phyloP scores from a whole-genome alignment of 2,329 filamentous ascomycete species.

The Cadophora sp. region DNA sequence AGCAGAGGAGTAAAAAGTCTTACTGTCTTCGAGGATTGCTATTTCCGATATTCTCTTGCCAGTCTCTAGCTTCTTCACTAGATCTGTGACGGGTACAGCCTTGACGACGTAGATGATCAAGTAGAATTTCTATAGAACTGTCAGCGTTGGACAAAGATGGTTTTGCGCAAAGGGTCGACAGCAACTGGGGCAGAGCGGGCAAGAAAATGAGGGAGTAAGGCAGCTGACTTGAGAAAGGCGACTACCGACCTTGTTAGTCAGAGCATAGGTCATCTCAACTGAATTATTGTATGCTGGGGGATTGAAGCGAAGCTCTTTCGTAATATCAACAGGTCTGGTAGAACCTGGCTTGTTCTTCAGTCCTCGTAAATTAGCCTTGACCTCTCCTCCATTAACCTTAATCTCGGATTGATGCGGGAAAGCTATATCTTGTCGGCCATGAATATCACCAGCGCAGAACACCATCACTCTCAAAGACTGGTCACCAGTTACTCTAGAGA shows the following conservation, averaged over 20 bases:
- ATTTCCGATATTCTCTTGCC: conserved; percentile 79
- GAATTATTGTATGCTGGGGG: conserved; percentile 71
- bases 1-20: conserved; percentile 40
- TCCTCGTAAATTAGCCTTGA: conserved; percentile 92
- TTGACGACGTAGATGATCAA: conserved; percentile 79
- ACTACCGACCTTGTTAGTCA: conserved; percentile 80
- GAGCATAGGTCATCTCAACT: conserved; percentile 87
- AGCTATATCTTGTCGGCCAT: conserved; percentile 74
- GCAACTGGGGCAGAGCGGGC: conserved; percentile 26
- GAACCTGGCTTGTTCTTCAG: conserved; percentile 96
- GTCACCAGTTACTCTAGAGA: conserved; percentile 37
- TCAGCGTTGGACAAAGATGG: conserved; percentile 29
- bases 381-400: conserved; percentile 84
- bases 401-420: conserved; percentile 95
- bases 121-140: conserved; percentile 67
- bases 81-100: conserved; percentile 71
- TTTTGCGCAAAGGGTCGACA: conserved; percentile 29
- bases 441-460: conserved; percentile 75
- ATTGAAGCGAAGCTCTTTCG: conserved; percentile 73
- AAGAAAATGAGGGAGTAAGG: conserved; percentile 29
- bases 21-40: conserved; percentile 84
- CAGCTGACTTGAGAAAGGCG: conserved; percentile 34
- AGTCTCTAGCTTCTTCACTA: conserved; percentile 71
- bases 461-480: conserved; percentile 71
- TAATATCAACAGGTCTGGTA: conserved; percentile 92